Conservation (phyloP, 2,329 filamentous ascomycete species). For the Graphilbum fragrans region DNA sequence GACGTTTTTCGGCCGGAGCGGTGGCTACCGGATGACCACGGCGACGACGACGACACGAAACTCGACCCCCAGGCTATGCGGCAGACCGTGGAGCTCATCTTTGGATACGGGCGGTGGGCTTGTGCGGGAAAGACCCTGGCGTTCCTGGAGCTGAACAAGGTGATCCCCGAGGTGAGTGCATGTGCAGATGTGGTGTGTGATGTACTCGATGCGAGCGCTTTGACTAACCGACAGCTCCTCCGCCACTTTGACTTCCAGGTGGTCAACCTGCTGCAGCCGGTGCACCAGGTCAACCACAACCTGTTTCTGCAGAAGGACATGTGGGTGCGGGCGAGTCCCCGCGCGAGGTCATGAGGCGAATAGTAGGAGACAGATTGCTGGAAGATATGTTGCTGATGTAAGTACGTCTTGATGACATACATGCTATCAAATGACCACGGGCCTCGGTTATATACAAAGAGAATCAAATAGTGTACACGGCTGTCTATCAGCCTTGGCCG, state of each 20-base stretch:
- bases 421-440: too few species aligned
- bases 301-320: slow-evolving; percentile 17
- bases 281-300: slow-evolving; percentile 14
- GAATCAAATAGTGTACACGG: not conserved
- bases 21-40: slow-evolving; percentile 24
- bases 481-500: too few species aligned
- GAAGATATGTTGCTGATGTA: too few species aligned
- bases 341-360: not conserved
- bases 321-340: slow-evolving; percentile 15
- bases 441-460: not conserved
- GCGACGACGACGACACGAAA: slow-evolving; percentile 13
- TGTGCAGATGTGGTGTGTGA: too few species aligned
- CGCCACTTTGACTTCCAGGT: slow-evolving; percentile 17
- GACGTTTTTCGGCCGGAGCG: slow-evolving; percentile 30
- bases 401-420: too few species aligned
- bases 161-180: slow-evolving; percentile 11
- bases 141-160: slow-evolving; percentile 27
- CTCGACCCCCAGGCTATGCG: too few species aligned
- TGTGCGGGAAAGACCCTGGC: slow-evolving; percentile 31
- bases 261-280: slow-evolving; percentile 12
- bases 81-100: slow-evolving; percentile 21
- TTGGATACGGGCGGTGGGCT: slow-evolving; percentile 24
- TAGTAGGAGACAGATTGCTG: too few species aligned
- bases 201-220: too few species aligned
- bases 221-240: not conserved